Evolutionary conservation across 2,329 filamentous ascomycete species (phyloP).

Genomic region (Aspergillus sp.): DNA sequence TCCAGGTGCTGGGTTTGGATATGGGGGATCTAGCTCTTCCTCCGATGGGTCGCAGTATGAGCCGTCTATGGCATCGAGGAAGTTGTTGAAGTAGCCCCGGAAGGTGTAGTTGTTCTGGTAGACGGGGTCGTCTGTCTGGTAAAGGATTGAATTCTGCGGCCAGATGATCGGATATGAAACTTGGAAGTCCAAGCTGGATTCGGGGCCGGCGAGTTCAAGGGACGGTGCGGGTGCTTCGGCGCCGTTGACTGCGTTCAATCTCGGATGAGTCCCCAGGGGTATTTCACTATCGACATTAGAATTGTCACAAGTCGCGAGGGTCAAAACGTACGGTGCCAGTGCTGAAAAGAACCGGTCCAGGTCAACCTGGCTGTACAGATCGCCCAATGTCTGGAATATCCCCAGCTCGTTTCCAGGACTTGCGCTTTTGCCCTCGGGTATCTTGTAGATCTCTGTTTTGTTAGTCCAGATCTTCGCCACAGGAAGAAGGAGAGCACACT

Average conservation of each 20-base stretch:
- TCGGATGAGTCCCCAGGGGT: slow-evolving; percentile 50
- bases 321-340: slow-evolving; percentile 34
- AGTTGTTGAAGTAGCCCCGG: slow-evolving; percentile 49
- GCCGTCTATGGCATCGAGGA: slow-evolving; percentile 59
- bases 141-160: slow-evolving; percentile 57
- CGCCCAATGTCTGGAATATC: slow-evolving; percentile 52
- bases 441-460: slow-evolving; percentile 47
- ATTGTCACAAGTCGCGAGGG: not conserved
- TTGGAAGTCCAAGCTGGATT: slow-evolving; percentile 61
- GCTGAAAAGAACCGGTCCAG: slow-evolving; percentile 48
- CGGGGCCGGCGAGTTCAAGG: slow-evolving; percentile 44
- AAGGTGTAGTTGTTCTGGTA: slow-evolving; percentile 41
- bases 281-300: slow-evolving; percentile 30
- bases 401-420: slow-evolving; percentile 51
- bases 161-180: slow-evolving; percentile 55
- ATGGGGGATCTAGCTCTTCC: slow-evolving; percentile 56
- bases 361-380: slow-evolving; percentile 52
- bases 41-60: slow-evolving; percentile 56
- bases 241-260: slow-evolving; percentile 52
- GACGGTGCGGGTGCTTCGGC: slow-evolving; percentile 46
- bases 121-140: slow-evolving; percentile 55
- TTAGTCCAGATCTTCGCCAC: slow-evolving; percentile 8
- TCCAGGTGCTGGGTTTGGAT: slow-evolving; percentile 53
- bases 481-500: slow-evolving; percentile 23
- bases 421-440: slow-evolving; percentile 43